These are phyloP conservation scores for Saturnispora besseyi DNA, from an alignment of 805 yeast genomes.

Conservation along the genomic window DNA sequence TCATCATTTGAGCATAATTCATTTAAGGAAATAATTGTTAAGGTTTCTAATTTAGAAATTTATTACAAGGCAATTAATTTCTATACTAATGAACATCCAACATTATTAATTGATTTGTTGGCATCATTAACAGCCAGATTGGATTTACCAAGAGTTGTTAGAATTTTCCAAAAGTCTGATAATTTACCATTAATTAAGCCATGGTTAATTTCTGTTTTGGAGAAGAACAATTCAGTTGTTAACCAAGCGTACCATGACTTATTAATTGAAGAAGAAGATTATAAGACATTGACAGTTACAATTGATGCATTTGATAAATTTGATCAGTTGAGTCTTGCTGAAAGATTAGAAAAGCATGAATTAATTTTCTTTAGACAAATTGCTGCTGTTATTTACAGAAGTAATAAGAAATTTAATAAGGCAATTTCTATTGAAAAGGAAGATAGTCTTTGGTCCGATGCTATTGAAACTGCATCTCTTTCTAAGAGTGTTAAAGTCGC, in stretches of 20 bases:
- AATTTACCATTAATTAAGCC: slow-evolving; percentile 95
- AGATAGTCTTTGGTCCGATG: slow-evolving; percentile 92
- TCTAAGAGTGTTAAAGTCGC: slow-evolving; percentile 76
- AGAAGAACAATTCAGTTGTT: slow-evolving; percentile 82
- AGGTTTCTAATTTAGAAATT: slow-evolving; percentile 92
- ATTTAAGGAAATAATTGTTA: slow-evolving; percentile 89
- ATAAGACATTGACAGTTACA: slow-evolving; percentile 77
- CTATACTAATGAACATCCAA: slow-evolving; percentile 87
- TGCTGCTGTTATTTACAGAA: slow-evolving; percentile 88
- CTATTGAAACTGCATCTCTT: slow-evolving; percentile 82
- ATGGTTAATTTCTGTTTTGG: slow-evolving; percentile 83
- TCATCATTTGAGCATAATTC: slow-evolving; percentile 89
- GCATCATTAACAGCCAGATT: slow-evolving; percentile 79
- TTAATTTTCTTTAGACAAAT: slow-evolving; percentile 91
- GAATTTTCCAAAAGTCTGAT: slow-evolving; percentile 90
- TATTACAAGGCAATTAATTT: slow-evolving; percentile 96
- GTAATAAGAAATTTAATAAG: slow-evolving; percentile 88
- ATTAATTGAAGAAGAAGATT: slow-evolving; percentile 92
- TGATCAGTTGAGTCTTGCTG: slow-evolving; percentile 87
- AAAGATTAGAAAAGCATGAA: slow-evolving; percentile 85
- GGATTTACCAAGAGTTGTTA: slow-evolving; percentile 89
- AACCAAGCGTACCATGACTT: slow-evolving; percentile 93
- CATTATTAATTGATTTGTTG: slow-evolving; percentile 77
- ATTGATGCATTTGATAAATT: slow-evolving; percentile 87
- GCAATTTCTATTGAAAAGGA: slow-evolving; percentile 80